Evolutionary conservation across 176 grass and related monocot species (phyloP).

Genomic region (Eremochloa ophiuroides): DNA sequence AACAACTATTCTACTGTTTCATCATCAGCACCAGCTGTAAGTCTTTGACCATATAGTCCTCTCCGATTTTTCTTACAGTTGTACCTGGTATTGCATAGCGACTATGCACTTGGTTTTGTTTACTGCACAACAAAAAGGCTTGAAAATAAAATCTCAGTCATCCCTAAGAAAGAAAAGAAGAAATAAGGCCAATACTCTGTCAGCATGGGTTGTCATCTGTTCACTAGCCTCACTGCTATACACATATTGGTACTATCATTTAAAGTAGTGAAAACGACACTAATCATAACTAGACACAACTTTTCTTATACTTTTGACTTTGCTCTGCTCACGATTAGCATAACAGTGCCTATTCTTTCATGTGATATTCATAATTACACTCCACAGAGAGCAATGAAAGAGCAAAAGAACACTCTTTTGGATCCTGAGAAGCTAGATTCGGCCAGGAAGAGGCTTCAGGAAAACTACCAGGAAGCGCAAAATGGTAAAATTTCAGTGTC

Average conservation of each 20-base stretch:
- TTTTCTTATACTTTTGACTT: no score
- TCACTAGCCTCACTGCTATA: not conserved
- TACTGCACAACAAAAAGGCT: not conserved
- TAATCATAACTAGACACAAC: not conserved
- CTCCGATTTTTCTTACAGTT: not conserved
- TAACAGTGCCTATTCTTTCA: not conserved
- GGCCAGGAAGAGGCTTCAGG: not conserved
- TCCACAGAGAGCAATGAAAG: not conserved
- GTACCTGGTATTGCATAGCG: not conserved
- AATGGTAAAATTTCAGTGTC: slow-evolving; percentile 38
- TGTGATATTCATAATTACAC: not conserved
- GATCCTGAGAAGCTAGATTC: not conserved
- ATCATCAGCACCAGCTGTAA: slow-evolving; percentile 44
- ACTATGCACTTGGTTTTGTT: slow-evolving; percentile 5
- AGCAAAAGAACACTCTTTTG: not conserved
- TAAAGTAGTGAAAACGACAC: not conserved
- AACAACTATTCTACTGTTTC: slow-evolving; percentile 29
- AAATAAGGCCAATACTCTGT: not conserved
- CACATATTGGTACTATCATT: not conserved
- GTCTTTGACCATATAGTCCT: slow-evolving; percentile 12
- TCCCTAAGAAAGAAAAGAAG: not conserved
- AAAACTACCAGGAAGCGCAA: not conserved
- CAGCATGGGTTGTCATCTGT: slow-evolving; percentile 4
- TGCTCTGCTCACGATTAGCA: not conserved
- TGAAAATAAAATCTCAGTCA: not conserved